Evolutionary conservation across 2,329 filamentous ascomycete genomes (phyloP).

Genomic region (Chrysosporium keratinophilum): DNA sequence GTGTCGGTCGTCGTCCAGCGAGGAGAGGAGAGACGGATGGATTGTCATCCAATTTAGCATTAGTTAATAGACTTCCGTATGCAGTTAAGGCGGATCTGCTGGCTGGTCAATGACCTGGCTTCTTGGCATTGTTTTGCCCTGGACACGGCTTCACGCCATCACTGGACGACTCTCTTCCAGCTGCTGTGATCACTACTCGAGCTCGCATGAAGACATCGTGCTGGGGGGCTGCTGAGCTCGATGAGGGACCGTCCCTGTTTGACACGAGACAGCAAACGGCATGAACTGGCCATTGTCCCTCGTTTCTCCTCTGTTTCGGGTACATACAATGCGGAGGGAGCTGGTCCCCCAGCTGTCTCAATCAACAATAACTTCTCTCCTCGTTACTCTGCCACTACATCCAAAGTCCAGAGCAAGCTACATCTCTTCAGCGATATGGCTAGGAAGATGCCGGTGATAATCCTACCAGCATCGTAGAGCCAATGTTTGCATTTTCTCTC

Average conservation of each 20-base stretch:
- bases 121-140: constrained; percentile 14
- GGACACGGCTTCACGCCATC: not conserved
- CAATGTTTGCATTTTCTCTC: too few relatives aligned
- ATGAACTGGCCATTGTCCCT: not conserved
- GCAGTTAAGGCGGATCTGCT: constrained; percentile 11
- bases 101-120: constrained; percentile 12
- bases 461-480: too few relatives aligned
- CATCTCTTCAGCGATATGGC: too few relatives aligned
- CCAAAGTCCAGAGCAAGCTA: too few relatives aligned
- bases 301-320: constrained; percentile 11
- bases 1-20: not conserved
- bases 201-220: not conserved
- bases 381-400: not conserved
- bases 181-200: not conserved
- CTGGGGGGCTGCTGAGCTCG: too few relatives aligned
- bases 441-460: too few relatives aligned
- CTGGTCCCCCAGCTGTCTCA: not conserved
- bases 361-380: too few relatives aligned
- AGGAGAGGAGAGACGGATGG: not conserved
- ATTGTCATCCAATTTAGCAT: constrained; percentile 5
- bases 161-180: not conserved
- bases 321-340: not conserved
- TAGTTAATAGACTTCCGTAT: constrained; percentile 2
- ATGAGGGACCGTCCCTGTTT: not conserved
- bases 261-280: not conserved